Evolutionary conservation across 164 flowering plant genomes (phyloP).

Genomic region (Vitis amurensis): DNA sequence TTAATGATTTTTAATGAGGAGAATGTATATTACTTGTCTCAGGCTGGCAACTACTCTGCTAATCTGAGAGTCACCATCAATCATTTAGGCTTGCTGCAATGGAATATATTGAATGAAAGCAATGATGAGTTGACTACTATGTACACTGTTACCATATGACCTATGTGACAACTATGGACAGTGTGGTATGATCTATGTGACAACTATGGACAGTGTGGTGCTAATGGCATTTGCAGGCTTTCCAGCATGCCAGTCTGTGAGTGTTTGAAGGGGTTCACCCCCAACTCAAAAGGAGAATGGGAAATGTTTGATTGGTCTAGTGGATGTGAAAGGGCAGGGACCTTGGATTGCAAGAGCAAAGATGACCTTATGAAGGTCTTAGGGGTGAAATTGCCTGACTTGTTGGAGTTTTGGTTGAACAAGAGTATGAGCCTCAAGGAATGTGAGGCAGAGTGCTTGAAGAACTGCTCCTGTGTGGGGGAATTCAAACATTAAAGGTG

Average conservation of each 20-base stretch:
- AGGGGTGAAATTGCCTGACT: constrained; percentile 39
- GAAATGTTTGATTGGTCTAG: constrained; percentile 7
- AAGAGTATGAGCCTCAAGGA: constrained; percentile 21
- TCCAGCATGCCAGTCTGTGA: constrained; percentile 10
- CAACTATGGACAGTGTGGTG: constrained; percentile 30
- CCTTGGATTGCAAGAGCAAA: constrained; percentile 15
- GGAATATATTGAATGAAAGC: neutral
- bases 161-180: constrained; percentile 21
- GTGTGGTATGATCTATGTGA: constrained; percentile 33
- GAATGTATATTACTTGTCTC: neutral
- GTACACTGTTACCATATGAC: too few relatives aligned
- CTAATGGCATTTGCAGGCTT: constrained; percentile 27
- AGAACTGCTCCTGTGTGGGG: constrained; percentile 31
- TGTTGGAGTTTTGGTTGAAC: constrained; percentile 14
- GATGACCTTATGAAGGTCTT: constrained; percentile 29
- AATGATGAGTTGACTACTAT: too few relatives aligned
- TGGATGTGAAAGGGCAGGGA: constrained; percentile 21
- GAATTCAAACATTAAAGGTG: constrained; percentile 16
- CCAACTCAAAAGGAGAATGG: constrained; percentile 17
- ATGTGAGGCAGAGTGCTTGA: constrained; percentile 32
- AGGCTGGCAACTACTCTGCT: neutral
- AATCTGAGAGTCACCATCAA: neutral
- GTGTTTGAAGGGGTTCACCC: constrained; percentile 35
- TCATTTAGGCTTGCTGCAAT: neutral
- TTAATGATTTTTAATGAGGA: neutral